Evolutionary conservation across 2,329 filamentous ascomycete genomes (phyloP), one percentile per base, ranked within the genome.

Genomic region (Chaetoscypha palmicola): DNA sequence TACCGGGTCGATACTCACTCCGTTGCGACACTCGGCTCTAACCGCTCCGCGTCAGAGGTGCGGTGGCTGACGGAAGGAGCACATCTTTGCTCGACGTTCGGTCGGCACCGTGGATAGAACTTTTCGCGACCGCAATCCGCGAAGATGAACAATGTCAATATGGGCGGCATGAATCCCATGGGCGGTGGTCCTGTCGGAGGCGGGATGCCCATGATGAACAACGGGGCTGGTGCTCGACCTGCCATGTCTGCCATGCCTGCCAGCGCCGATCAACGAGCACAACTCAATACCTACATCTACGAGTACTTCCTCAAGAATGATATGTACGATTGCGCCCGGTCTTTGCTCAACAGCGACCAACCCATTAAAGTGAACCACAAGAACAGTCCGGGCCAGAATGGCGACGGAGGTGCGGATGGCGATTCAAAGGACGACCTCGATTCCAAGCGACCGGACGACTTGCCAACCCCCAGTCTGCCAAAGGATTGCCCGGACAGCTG

Each of bases 241-340:
- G 63, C 59, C 55, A 52, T 58, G 47, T 63, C 61, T 20, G 62
- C 60, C 38, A 57, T 54, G 33, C 50, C 61, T 22, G 62, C 60
- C 39, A 58, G 55, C 34, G 51, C 58, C 21, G 63, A 68, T 39
- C 64, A 64, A 49, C 77, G 75, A 52, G 68, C 73, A 38, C 68
- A 80, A 47, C 74, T 92, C 40, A 90, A 91, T 68, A 91, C 86
- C 16, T 90, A 90, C 64, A 92, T 92, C 54, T 92, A 91, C 72
- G 86, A 92, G 61, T 91, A 92, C 64, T 91, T 97, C 53, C 71
- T 96, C 54, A 87, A 86, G 59, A 85, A 88, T 64, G 77, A 81
- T 55, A 87, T 95, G 75, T 83, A 77, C 61, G 86, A 92, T 53
- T 83, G 86, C 62, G 92, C 92, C 53, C 80, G 87, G 56, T 76